phyloP scores from a whole-genome alignment of 108 stramenopile genomes.

The Conticribra weissflogii region DNA sequence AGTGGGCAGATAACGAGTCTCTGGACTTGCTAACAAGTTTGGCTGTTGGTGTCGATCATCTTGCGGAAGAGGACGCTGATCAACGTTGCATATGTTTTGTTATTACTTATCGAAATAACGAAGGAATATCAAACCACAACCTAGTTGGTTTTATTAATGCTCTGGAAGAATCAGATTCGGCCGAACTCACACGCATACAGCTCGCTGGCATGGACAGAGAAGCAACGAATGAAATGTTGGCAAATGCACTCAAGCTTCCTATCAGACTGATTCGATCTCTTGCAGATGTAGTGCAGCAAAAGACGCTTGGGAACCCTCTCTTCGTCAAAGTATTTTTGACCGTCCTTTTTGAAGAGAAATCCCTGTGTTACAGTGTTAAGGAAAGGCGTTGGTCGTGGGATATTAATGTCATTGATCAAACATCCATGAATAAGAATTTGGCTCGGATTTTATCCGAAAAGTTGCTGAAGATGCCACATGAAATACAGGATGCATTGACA shows the following conservation, averaged over 20 bases:
- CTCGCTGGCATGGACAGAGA: not conserved
- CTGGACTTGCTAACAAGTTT: not conserved
- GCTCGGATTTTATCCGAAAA: not conserved
- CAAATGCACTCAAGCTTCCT: not conserved
- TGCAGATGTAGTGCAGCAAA: not conserved
- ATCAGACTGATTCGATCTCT: not conserved
- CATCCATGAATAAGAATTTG: not conserved
- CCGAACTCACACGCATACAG: not conserved
- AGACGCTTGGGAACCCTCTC: not conserved
- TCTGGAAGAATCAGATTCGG: not conserved
- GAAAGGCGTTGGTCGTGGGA: not conserved
- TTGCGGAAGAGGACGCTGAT: not conserved
- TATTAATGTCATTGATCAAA: not conserved
- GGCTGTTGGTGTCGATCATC: not conserved
- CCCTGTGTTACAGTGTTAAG: not conserved
- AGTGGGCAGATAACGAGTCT: not conserved
- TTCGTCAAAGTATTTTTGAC: not conserved
- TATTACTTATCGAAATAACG: not conserved
- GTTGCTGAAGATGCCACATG: not conserved
- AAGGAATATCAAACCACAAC: not conserved
- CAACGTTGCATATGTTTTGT: not conserved
- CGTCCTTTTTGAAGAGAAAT: not conserved
- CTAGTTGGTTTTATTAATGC: not conserved
- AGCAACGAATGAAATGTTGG: not conserved
- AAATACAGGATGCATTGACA: not conserved